Evolutionary conservation across 768 basidiomycete species (phyloP).

Genomic region (Termitomyces titanicus): DNA sequence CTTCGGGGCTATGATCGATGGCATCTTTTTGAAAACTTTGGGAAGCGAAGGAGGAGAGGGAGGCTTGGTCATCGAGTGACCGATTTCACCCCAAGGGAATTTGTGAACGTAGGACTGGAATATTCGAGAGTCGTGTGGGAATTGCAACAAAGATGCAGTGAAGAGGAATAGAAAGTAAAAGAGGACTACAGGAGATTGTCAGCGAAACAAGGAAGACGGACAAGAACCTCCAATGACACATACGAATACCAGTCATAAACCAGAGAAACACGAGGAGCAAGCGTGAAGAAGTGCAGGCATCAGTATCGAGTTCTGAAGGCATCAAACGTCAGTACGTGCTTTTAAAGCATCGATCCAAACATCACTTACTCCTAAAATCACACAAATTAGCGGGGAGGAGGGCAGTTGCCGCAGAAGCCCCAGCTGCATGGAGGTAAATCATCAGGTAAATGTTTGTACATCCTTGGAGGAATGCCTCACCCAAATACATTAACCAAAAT

Average conservation of each 20-base stretch:
- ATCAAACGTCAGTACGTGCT: not conserved
- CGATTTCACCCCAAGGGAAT: slow-evolving; percentile 34
- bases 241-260: slow-evolving; percentile 32
- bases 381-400: slow-evolving; percentile 35
- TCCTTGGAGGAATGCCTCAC: slow-evolving; percentile 32
- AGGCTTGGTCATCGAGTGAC: slow-evolving; percentile 13
- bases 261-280: slow-evolving; percentile 55
- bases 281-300: slow-evolving; percentile 48
- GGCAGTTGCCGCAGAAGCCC: slow-evolving; percentile 46
- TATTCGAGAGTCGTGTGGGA: slow-evolving; percentile 41
- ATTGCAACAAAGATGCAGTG: slow-evolving; percentile 37
- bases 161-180: slow-evolving; percentile 52
- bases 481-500: slow-evolving; percentile 56
- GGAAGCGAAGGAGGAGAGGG: slow-evolving; percentile 23
- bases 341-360: not conserved
- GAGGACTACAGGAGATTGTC: slow-evolving; percentile 39
- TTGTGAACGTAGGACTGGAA: slow-evolving; percentile 50
- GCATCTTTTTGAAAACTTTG: slow-evolving; percentile 32
- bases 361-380: slow-evolving; percentile 23
- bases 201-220: not conserved
- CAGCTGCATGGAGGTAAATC: slow-evolving; percentile 32
- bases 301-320: slow-evolving; percentile 8
- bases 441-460: not conserved
- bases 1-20: slow-evolving; percentile 39
- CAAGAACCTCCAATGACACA: slow-evolving; percentile 16